Evolutionary conservation across 306 rosid genomes (phyloP).

Genomic region (Trifolium dubium): DNA sequence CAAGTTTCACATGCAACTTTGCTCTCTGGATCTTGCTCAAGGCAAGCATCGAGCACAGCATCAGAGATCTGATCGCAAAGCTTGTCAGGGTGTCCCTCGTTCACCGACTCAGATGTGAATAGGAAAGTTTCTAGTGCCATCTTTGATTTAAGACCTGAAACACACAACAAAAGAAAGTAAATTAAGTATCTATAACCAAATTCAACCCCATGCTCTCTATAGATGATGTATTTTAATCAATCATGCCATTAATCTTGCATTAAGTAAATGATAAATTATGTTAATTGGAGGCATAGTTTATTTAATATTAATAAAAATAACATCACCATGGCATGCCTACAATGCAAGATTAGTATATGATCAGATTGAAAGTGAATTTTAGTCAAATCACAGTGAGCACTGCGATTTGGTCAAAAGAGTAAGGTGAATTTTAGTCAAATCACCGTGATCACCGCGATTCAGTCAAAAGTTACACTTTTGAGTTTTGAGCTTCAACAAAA

Average conservation of each 20-base stretch:
- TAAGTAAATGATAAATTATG: neutral
- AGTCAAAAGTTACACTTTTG: neutral
- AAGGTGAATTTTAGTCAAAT: neutral
- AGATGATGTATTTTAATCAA: neutral
- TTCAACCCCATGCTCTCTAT: neutral
- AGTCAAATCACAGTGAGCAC: neutral
- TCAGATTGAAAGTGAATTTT: neutral
- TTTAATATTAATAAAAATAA: neutral
- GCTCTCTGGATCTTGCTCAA: constrained; percentile 55
- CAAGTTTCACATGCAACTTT: constrained; percentile 56
- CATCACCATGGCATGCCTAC: neutral
- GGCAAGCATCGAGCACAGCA: constrained; percentile 54
- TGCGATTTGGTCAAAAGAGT: neutral
- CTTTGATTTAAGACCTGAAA: constrained; percentile 7
- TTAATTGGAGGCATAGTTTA: neutral
- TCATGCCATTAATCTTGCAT: neutral
- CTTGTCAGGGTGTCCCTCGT: constrained; percentile 64
- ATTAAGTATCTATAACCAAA: neutral
- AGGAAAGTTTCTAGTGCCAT: constrained; percentile 51
- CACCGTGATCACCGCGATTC: neutral
- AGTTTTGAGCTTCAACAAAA: neutral
- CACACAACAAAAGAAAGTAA: neutral
- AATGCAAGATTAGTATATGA: neutral
- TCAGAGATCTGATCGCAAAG: constrained; percentile 59
- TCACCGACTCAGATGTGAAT: constrained; percentile 57